Percentiles rank a stretch among this genome's conserved stretches.
phyloP scores from a whole-genome alignment of 129 eudicot genomes.

The Calendula officinalis region DNA sequence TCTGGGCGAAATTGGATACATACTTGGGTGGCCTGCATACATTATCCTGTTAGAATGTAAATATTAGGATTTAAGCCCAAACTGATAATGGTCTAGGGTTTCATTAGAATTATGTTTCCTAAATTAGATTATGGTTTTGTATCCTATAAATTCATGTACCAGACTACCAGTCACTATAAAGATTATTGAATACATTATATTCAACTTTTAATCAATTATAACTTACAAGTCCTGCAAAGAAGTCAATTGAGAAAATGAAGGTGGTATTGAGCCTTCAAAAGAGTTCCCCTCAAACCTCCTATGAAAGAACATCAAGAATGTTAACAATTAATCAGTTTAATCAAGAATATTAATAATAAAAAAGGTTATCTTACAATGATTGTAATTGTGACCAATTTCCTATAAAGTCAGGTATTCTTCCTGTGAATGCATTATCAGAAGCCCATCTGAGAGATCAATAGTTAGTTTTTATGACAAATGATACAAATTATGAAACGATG shows the following conservation, averaged over 20 bases:
- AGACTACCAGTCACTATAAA: too few relatives aligned
- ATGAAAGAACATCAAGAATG: slow-evolving; percentile 22
- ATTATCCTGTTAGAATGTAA: too few relatives aligned
- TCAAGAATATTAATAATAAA: neutral
- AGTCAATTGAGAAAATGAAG: slow-evolving; percentile 56
- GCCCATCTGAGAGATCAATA: slow-evolving; percentile 52
- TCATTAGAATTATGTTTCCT: too few relatives aligned
- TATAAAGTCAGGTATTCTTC: slow-evolving; percentile 69
- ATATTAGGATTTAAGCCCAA: too few relatives aligned
- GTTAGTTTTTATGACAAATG: neutral
- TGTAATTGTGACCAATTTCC: slow-evolving; percentile 62
- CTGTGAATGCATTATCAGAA: slow-evolving; percentile 60
- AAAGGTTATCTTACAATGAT: slow-evolving; percentile 35
- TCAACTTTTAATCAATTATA: neutral
- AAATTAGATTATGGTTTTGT: too few relatives aligned
- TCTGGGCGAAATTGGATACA: too few relatives aligned
- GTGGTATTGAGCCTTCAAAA: slow-evolving; percentile 79
- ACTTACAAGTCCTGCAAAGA: slow-evolving; percentile 60
- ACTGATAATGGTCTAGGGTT: too few relatives aligned
- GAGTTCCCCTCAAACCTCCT: slow-evolving; percentile 85
- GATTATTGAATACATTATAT: too few relatives aligned
- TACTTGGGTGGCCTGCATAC: too few relatives aligned
- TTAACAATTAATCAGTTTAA: neutral
- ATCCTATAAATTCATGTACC: too few relatives aligned
- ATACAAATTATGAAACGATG: slow-evolving; percentile 5